Evolutionary conservation across 2,329 filamentous ascomycete species (phyloP), one percentile per base, ranked within the genome.

Genomic region (Fusarium sp.): DNA sequence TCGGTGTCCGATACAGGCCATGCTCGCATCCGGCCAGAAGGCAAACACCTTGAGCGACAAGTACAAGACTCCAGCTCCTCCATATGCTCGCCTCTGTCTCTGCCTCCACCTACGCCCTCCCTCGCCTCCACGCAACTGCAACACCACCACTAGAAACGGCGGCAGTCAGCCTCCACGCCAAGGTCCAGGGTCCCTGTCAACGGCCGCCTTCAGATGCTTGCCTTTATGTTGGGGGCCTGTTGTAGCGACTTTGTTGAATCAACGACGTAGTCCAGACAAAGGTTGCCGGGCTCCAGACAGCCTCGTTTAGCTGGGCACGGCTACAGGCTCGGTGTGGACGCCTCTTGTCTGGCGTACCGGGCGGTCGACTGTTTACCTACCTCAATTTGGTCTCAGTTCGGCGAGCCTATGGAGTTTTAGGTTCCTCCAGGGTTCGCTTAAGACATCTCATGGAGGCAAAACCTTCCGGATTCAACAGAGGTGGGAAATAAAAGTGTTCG

Each of bases 111-210:
- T 65, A 33, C 20, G 20, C 22, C 33, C 54, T 35, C 54, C 54
- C 33, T 58, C 54, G 54, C 54, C 54, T 73, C 67, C 65, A 52
- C 66, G 47, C 42, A 69, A 62, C 38, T 61, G 47, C 50, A 64
- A 60, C 71, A 75, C 61, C 68, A 69, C 63, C 71, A 77, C 50
- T 74, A 66, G 67, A 56, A 59, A 61, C 52, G 38, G 66, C 65
- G 65, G 67, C 63, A 66, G 72, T 77, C 71, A 77, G 73, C 73
- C 64, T 77, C 58, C 60, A 54, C 45, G 42, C 38, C 75, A 77
- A 72, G 66, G 70, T 71, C 70, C 66, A 70, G 74, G 70, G 75
- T 58, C 74, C 68, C 61, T 75, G 66, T 67, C 69, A 36, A 62
- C 58, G 63, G 65, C 57, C 47, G 54, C 63, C 60, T 52, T 36